Base-by-base conservation (phyloP, 1,284 basidiomycete genomes). In the Xerocomus nothofagi region DNA sequence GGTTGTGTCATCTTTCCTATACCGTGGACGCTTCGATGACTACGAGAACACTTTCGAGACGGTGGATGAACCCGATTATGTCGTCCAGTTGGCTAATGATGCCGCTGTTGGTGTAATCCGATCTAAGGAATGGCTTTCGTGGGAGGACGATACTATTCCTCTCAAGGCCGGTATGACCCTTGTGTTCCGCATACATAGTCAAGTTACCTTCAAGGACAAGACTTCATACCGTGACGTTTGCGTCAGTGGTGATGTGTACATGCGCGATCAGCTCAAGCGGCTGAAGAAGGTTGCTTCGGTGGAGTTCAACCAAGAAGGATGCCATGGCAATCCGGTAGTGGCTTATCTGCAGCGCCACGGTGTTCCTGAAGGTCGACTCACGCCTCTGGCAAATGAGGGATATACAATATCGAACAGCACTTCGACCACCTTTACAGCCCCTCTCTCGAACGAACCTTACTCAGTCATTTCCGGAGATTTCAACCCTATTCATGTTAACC, bases 121-220 rank as follows among this genome's bases (percentile, higher is more conserved):
- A 65, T 93, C 92, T 51, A 99, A 99, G 78, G 91, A 96, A 68
- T 99, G 97, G 96, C 96, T 99, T 71, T 85, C 89, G 50, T 98
- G 95, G 96, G 85, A 90, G 50, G 86, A 96, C 64, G 86, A 91
- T 47, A 76, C 84, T 8, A 81, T 83, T 54, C 86, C 91, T 33
- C 84, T 94, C 36, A 74, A 82, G 50, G 81, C 89, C 11, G 93
- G 93, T 36, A 88, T 88, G 37, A 82, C 81, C 3, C 84, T 99
- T 46, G 84, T 94, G 58, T 97, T 99, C 90, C 88, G 90, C 56
- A 78, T 91, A 57, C 82, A 85, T 62, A 93, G 91, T 15, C 84
- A 91, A 65, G 84, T 93, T 46, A 84, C 85, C 23, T 98, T 91
- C 84, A 92, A 93, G 74, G 91, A 96, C 77, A 93, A 91, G 75